Conservation (phyloP, 73 alveolate species). For the Tetrahymena borealis region DNA sequence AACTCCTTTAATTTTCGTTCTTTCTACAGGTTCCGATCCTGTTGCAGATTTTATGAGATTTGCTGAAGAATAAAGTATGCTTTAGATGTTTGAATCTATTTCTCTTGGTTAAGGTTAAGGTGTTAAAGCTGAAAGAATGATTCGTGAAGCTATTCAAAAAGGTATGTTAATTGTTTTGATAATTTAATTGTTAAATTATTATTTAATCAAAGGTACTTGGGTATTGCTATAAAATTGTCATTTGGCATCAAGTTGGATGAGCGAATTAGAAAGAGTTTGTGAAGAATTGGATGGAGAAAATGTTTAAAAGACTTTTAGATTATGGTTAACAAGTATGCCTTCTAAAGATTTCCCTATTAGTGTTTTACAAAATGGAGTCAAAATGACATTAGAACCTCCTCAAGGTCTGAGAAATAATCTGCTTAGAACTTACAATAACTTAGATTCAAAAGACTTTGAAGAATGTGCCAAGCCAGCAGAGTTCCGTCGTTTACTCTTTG, state of each 20-base stretch:
- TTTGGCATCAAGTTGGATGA: conserved; percentile 97
- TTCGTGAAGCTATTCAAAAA: conserved; percentile 79
- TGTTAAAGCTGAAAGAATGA: conserved; percentile 89
- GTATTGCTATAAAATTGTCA: conserved; percentile 97
- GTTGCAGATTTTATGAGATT: conserved; percentile 91
- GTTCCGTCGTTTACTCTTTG: conserved; percentile 80
- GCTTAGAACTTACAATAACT: conserved; percentile 70
- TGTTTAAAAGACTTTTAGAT: conserved; percentile 95
- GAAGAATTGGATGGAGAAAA: conserved; percentile 91
- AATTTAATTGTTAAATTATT: not conserved
- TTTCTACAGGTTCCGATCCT: conserved; percentile 99
- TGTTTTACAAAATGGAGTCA: conserved; percentile 94
- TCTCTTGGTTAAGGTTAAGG: conserved; percentile 98
- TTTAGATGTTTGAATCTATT: conserved; percentile 90
- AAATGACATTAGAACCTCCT: conserved; percentile 99
- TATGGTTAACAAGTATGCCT: conserved; percentile 99
- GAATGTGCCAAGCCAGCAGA: conserved; percentile 96
- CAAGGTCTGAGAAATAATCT: conserved; percentile 91
- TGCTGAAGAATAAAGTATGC: conserved; percentile 97
- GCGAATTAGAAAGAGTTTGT: conserved; percentile 87
- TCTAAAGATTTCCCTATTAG: conserved; percentile 97
- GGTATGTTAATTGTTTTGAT: not conserved
- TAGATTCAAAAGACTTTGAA: conserved; percentile 84
- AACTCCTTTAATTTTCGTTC: conserved; percentile 96
- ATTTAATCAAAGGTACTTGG: conserved; percentile 87